Evolutionary conservation across 2,329 filamentous ascomycete genomes (phyloP).

Genomic region (Epichloe amarillans): DNA sequence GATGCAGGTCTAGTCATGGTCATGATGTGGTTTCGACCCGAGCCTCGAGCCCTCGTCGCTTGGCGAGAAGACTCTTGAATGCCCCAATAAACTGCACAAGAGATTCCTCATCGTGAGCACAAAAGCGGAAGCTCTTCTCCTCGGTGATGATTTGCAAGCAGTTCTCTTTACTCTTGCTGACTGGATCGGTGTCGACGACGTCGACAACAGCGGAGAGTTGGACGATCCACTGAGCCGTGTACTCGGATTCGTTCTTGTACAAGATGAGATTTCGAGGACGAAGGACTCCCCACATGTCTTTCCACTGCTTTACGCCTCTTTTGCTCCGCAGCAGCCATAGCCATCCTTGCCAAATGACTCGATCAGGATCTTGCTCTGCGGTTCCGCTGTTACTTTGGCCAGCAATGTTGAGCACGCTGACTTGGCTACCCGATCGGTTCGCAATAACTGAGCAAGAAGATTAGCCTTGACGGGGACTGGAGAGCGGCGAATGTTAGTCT

Average conservation of each 20-base stretch:
- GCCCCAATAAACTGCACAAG: slow-evolving; percentile 78
- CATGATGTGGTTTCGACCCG: slow-evolving; percentile 25
- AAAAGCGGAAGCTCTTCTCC: slow-evolving; percentile 71
- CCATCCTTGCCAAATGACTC: slow-evolving; percentile 89
- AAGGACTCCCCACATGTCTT: slow-evolving; percentile 84
- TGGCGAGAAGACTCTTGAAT: slow-evolving; percentile 73
- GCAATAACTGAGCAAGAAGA: slow-evolving; percentile 11
- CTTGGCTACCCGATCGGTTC: slow-evolving; percentile 47
- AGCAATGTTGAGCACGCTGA: slow-evolving; percentile 31
- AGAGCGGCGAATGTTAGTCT: not conserved
- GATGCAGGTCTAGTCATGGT: not conserved
- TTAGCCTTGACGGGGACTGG: not conserved
- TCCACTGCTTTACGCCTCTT: slow-evolving; percentile 80
- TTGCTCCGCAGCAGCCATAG: slow-evolving; percentile 75
- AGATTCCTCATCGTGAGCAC: slow-evolving; percentile 65
- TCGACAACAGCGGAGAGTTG: slow-evolving; percentile 70
- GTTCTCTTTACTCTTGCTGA: slow-evolving; percentile 70
- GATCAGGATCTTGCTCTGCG: slow-evolving; percentile 57
- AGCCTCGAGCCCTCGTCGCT: slow-evolving; percentile 50
- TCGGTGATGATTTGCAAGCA: slow-evolving; percentile 92
- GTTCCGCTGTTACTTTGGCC: slow-evolving; percentile 11
- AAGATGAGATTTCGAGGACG: slow-evolving; percentile 73
- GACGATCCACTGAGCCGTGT: slow-evolving; percentile 71
- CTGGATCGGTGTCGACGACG: slow-evolving; percentile 80
- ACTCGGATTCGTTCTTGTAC: slow-evolving; percentile 89